These are phyloP conservation scores for Nannochloropsis salina DNA, from an alignment of 108 stramenopile genomes.

Conservation along the genomic window DNA sequence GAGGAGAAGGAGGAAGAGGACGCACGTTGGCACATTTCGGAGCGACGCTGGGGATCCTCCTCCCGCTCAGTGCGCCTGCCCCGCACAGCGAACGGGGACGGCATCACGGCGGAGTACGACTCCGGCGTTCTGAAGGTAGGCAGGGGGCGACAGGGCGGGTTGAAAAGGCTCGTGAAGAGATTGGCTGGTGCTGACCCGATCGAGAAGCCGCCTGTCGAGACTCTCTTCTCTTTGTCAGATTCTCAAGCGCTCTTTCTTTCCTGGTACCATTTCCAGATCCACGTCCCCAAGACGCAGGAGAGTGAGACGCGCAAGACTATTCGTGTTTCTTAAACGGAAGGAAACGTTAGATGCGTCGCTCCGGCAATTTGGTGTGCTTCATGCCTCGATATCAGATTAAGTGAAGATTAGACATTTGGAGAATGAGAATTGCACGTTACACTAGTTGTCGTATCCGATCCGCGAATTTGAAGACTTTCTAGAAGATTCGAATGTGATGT, in stretches of 20 bases:
- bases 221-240: not conserved
- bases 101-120: not conserved
- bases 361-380: no score
- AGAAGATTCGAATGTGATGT: no score
- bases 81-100: not conserved
- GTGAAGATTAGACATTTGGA: no score
- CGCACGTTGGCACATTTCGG: constrained; percentile 4
- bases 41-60: not conserved
- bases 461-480: no score
- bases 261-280: not conserved
- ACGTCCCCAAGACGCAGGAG: not conserved
- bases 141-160: no score
- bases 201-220: no score
- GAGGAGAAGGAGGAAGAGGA: not conserved
- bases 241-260: not conserved
- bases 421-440: no score
- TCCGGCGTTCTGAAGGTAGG: not conserved
- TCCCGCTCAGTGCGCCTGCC: not conserved
- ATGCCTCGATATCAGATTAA: no score
- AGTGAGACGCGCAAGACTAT: not conserved
- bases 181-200: no score
- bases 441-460: no score
- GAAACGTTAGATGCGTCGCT: no score
- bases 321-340: not conserved
- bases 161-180: no score